A percentile compares a stretch with the other conserved stretches of the same genome.
Conservation (phyloP, 352 stramenopile genomes). For the Achlya hypogyna region DNA sequence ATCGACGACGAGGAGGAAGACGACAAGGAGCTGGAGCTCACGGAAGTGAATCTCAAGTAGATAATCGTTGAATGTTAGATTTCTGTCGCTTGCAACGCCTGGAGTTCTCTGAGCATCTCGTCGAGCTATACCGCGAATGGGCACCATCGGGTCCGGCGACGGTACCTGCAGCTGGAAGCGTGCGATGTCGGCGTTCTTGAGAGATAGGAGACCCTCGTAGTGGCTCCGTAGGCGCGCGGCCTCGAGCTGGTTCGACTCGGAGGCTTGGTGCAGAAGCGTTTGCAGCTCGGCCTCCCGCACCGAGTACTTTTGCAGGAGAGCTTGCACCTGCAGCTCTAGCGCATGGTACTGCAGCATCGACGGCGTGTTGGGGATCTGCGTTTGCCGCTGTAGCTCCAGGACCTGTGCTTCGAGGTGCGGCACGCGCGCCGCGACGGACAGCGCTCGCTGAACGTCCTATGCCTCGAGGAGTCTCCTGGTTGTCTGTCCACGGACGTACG, state of each 20-base stretch:
- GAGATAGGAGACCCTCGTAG: conserved; percentile 44
- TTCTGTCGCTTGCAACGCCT: conserved; percentile 23
- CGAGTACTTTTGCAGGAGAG: conserved; percentile 62
- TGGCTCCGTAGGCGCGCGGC: conserved; percentile 42
- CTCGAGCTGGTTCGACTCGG: conserved; percentile 59
- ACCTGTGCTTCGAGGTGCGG: conserved; percentile 48
- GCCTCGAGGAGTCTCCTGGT: background rate
- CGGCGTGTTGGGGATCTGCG: conserved; percentile 50
- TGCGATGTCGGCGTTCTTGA: conserved; percentile 72
- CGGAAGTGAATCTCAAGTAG: conserved; percentile 14
- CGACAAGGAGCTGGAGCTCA: conserved; percentile 3
- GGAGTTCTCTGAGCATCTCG: conserved; percentile 55
- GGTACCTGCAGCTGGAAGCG: conserved; percentile 59
- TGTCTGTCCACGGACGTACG: background rate
- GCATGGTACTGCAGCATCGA: conserved; percentile 74
- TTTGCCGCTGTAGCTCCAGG: conserved; percentile 30
- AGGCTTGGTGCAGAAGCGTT: conserved; percentile 51
- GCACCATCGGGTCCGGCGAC: background rate
- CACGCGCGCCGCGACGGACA: conserved; percentile 25
- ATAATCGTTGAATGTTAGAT: background rate
- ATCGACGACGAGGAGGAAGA: conserved; percentile 18
- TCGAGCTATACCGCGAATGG: conserved; percentile 25
- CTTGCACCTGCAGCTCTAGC: conserved; percentile 65
- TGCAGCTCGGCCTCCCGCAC: conserved; percentile 67
- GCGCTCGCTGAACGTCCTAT: conserved; percentile 7